phyloP scores from a whole-genome alignment of 2,329 filamentous ascomycete species.

The Phaeomoniella chlamydospora region DNA sequence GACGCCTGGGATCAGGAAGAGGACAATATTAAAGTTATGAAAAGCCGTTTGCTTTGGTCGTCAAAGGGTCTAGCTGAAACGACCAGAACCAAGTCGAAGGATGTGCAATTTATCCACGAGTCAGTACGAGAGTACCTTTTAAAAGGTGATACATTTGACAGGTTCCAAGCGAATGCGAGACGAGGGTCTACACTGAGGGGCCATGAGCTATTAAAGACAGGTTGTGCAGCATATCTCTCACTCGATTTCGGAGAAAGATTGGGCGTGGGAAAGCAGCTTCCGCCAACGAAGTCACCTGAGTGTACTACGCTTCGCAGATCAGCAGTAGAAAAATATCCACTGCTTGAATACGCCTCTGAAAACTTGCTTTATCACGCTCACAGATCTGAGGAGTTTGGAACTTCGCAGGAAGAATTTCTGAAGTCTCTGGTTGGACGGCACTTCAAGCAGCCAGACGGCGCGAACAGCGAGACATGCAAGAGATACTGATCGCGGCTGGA shows the following conservation, averaged over 20 bases:
- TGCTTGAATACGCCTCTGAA: slow-evolving; percentile 22
- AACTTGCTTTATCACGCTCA: slow-evolving; percentile 17
- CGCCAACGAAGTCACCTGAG: slow-evolving; percentile 7
- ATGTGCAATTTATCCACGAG: slow-evolving; percentile 32
- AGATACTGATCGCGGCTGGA: too few relatives aligned
- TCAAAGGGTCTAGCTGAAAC: slow-evolving; percentile 34
- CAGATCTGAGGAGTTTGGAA: slow-evolving; percentile 5
- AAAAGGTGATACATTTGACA: slow-evolving; percentile 17
- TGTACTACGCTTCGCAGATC: slow-evolving; percentile 8
- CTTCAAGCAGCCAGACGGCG: too few relatives aligned
- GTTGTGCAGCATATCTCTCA: slow-evolving; percentile 26
- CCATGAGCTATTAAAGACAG: slow-evolving; percentile 30
- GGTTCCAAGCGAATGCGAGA: slow-evolving; percentile 18
- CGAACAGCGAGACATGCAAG: too few relatives aligned
- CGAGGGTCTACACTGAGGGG: slow-evolving; percentile 17
- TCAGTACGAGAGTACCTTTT: slow-evolving; percentile 26
- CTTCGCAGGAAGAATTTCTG: slow-evolving; percentile 12
- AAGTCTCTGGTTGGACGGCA: too few relatives aligned
- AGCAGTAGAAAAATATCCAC: slow-evolving; percentile 19
- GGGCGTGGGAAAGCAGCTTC: slow-evolving; percentile 3
- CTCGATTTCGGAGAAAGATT: slow-evolving; percentile 7
- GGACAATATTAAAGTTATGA: slow-evolving; percentile 11
- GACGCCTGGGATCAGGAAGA: slow-evolving; percentile 11
- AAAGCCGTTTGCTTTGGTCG: slow-evolving; percentile 20
- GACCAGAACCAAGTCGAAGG: slow-evolving; percentile 10